Evolutionary conservation across 1,139 yeast species (phyloP).

Genomic region (Blastobotrys raffinosifermentans): DNA sequence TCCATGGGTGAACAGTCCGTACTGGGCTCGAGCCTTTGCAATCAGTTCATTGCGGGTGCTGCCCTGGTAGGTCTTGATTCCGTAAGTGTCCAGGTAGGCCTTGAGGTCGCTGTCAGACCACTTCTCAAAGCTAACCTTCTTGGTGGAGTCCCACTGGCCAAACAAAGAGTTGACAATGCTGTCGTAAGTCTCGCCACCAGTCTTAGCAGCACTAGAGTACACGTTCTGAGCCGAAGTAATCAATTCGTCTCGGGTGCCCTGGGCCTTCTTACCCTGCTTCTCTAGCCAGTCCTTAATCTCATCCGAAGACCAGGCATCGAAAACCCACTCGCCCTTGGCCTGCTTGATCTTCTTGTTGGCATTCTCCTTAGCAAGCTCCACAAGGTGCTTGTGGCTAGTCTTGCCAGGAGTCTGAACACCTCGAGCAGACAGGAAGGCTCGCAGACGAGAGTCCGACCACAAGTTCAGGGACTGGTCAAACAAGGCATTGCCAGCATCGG

Average conservation of each 20-base stretch:
- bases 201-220: conserved; percentile 25
- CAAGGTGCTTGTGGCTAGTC: conserved; percentile 43
- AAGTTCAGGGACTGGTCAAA: conserved; percentile 23
- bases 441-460: conserved; percentile 39
- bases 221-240: conserved; percentile 33
- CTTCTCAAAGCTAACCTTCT: conserved; percentile 39
- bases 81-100: conserved; percentile 48
- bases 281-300: conserved; percentile 39
- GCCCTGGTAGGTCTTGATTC: conserved; percentile 38
- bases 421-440: conserved; percentile 48
- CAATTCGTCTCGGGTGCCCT: conserved; percentile 37
- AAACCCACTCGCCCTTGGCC: conserved; percentile 35
- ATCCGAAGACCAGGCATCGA: conserved; percentile 43
- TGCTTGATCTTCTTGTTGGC: conserved; percentile 39
- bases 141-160: conserved; percentile 24
- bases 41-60: conserved; percentile 43
- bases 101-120: conserved; percentile 54
- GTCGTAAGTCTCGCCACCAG: conserved; percentile 24
- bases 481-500: conserved; percentile 15
- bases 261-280: conserved; percentile 32
- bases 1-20: conserved; percentile 13
- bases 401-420: conserved; percentile 43
- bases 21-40: conserved; percentile 34
- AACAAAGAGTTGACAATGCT: conserved; percentile 19
- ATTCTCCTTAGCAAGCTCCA: conserved; percentile 43